phyloP scores from a whole-genome alignment of 1,284 basidiomycete genomes.

The Ceratobasidium sp. region DNA sequence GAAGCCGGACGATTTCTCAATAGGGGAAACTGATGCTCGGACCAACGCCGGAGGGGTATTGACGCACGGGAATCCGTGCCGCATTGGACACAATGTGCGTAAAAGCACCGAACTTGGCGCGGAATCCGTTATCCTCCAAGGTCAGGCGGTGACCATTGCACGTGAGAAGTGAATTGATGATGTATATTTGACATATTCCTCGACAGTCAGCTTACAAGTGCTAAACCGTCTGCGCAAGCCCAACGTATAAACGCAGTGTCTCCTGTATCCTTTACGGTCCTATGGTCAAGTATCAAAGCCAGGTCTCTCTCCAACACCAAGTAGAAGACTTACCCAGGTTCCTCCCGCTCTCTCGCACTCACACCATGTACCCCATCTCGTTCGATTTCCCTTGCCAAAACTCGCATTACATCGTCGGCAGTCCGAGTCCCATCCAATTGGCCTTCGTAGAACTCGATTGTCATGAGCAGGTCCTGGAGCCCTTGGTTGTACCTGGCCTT shows the following conservation, averaged over 20 bases:
- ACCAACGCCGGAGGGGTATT: neutral
- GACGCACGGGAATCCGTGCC: too few relatives aligned
- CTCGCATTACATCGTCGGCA: conserved; percentile 59
- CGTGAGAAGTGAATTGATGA: neutral
- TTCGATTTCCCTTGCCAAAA: conserved; percentile 64
- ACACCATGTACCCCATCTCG: conserved; percentile 56
- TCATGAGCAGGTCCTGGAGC: conserved; percentile 49
- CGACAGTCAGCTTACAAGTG: conserved; percentile 24
- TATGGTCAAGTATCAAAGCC: neutral
- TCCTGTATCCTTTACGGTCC: neutral
- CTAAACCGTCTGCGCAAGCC: conserved; percentile 1
- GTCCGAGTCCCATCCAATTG: conserved; percentile 57
- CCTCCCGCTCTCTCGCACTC: conserved; percentile 31
- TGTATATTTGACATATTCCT: too few relatives aligned
- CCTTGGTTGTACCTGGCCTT: neutral
- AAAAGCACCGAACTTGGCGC: too few relatives aligned
- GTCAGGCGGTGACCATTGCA: too few relatives aligned
- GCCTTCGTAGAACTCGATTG: conserved; percentile 59
- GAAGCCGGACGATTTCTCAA: conserved; percentile 5
- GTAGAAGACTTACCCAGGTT: conserved; percentile 18
- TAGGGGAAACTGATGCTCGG: neutral
- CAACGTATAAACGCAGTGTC: conserved; percentile 22
- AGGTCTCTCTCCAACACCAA: neutral
- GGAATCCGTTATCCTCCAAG: too few relatives aligned
- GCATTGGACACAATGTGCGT: too few relatives aligned